Percentiles rank a stretch among this genome's conserved stretches.
These are phyloP conservation scores for Mucor lusitanicus DNA, from an alignment of 371 early-diverging fungal species.

Conservation along the genomic window DNA sequence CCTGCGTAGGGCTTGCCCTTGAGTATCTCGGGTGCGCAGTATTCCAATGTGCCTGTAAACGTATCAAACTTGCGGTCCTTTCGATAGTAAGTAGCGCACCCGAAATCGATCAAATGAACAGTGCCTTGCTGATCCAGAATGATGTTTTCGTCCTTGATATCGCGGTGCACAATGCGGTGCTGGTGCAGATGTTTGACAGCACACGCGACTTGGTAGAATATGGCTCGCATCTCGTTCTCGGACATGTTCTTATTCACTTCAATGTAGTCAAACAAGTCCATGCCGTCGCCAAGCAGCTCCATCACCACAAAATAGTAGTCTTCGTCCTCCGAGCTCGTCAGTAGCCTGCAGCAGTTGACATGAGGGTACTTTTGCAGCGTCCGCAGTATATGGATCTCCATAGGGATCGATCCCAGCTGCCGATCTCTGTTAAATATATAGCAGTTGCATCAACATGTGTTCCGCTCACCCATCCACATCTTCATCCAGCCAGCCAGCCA, in stretches of 20 bases:
- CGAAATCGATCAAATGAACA: conserved; percentile 76
- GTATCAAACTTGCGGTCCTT: conserved; percentile 67
- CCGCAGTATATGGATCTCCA: conserved; percentile 71
- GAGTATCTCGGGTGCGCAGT: conserved; percentile 76
- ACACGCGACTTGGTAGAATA: conserved; percentile 65
- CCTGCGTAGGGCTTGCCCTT: conserved; percentile 72
- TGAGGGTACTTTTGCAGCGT: conserved; percentile 60
- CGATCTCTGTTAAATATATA: conserved; percentile 47
- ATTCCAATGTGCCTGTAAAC: conserved; percentile 76
- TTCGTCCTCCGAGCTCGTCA: conserved; percentile 63
- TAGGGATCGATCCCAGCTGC: conserved; percentile 62
- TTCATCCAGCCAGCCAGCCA: background rate
- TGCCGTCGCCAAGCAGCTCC: conserved; percentile 62
- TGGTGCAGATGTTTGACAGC: conserved; percentile 73
- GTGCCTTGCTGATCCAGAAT: conserved; percentile 63
- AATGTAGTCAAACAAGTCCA: conserved; percentile 80
- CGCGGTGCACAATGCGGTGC: conserved; percentile 76
- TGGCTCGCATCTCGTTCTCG: conserved; percentile 58
- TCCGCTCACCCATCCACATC: background rate
- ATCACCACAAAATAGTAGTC: conserved; percentile 71
- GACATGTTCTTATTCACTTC: conserved; percentile 61
- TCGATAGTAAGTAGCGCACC: conserved; percentile 68
- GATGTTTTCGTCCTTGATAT: conserved; percentile 79
- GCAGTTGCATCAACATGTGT: background rate
- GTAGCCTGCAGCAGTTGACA: conserved; percentile 62